Conservation (phyloP, 169 alveolate species). For the Theileria parva region DNA sequence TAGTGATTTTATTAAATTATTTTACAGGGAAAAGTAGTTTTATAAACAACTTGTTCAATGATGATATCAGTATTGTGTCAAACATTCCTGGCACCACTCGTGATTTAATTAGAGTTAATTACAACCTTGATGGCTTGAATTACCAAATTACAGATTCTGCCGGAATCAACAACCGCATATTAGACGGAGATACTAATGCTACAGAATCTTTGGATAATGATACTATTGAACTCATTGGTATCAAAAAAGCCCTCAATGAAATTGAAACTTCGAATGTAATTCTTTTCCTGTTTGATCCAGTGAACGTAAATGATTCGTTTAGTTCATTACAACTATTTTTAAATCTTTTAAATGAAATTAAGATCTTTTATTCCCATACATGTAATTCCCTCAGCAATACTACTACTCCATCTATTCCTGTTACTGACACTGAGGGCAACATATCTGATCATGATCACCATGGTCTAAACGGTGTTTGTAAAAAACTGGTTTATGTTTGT, state of each 20-base stretch:
- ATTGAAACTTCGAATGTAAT: constrained; percentile 29
- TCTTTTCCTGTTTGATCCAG: constrained; percentile 50
- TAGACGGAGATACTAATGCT: background rate
- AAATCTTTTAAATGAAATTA: background rate
- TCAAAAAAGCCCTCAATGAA: constrained; percentile 28
- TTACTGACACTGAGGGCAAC: background rate
- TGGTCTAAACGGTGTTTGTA: background rate
- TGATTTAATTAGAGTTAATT: constrained; percentile 62
- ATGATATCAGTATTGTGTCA: constrained; percentile 70
- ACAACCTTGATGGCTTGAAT: constrained; percentile 40
- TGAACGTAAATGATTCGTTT: constrained; percentile 23
- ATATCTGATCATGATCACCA: background rate
- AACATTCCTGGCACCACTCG: constrained; percentile 73
- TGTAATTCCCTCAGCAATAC: background rate
- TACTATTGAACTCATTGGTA: constrained; percentile 43
- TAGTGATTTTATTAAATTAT: background rate
- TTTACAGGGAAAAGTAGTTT: constrained; percentile 70
- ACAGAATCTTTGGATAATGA: constrained; percentile 6
- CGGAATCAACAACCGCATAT: constrained; percentile 37
- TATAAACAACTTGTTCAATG: constrained; percentile 64
- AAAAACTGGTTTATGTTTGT: constrained; percentile 19
- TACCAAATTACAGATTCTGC: constrained; percentile 73
- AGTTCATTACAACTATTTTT: constrained; percentile 12
- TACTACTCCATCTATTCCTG: background rate
- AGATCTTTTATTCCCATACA: background rate